phyloP scores from a whole-genome alignment of 2,329 filamentous ascomycete genomes.

The Blumeria hordei region DNA sequence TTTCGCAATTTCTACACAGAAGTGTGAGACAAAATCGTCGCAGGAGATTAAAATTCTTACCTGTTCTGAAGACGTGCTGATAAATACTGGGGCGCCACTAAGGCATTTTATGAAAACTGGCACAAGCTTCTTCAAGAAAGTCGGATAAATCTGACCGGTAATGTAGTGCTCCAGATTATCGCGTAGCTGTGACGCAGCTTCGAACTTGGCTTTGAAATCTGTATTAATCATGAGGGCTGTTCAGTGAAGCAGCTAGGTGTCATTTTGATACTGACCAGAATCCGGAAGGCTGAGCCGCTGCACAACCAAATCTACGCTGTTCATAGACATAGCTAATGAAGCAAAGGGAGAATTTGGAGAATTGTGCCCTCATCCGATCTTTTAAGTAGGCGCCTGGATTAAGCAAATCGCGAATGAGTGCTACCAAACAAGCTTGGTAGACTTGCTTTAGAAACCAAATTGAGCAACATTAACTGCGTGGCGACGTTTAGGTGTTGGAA shows the following conservation, averaged over 20 bases:
- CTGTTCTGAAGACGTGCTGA: slow-evolving; percentile 76
- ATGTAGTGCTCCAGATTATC: slow-evolving; percentile 83
- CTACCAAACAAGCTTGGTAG: not conserved
- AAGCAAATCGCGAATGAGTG: not conserved
- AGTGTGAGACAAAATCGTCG: slow-evolving; percentile 1
- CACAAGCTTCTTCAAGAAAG: slow-evolving; percentile 70
- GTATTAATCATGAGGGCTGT: slow-evolving; percentile 5
- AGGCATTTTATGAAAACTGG: slow-evolving; percentile 74
- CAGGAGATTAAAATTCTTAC: slow-evolving; percentile 21
- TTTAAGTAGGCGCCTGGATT: not conserved
- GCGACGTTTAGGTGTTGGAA: too few relatives aligned
- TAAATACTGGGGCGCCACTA: slow-evolving; percentile 68
- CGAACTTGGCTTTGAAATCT: slow-evolving; percentile 67
- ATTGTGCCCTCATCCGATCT: not conserved
- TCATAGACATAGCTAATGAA: slow-evolving; percentile 28
- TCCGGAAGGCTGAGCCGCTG: slow-evolving; percentile 25
- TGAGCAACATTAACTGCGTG: not conserved
- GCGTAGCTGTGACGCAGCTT: slow-evolving; percentile 63
- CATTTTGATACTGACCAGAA: slow-evolving; percentile 7
- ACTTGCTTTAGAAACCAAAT: not conserved
- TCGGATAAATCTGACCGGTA: slow-evolving; percentile 47
- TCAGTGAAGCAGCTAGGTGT: not conserved
- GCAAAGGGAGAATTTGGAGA: not conserved
- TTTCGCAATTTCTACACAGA: slow-evolving; percentile 55
- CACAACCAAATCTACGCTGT: slow-evolving; percentile 36